A percentile compares a stretch with the other conserved stretches of the same genome.
Conservation (phyloP, 2,329 filamentous ascomycete species). For the Neoarthrinium moseri region DNA sequence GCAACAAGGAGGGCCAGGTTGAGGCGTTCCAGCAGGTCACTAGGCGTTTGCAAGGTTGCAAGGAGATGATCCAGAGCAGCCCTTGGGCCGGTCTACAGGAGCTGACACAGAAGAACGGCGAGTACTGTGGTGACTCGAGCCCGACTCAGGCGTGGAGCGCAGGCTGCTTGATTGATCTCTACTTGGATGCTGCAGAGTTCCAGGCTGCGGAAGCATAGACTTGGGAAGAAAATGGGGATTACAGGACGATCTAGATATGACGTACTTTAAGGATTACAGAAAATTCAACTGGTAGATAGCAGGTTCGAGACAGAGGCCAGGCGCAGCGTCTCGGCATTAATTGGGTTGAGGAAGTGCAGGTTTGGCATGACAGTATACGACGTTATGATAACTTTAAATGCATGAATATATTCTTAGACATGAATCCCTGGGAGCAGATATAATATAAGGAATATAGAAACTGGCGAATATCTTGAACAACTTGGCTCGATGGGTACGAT, state of each 20-base stretch:
- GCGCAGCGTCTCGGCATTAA: neutral
- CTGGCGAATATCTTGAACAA: too few species aligned
- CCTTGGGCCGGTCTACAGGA: constrained; percentile 91
- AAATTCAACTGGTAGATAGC: too few species aligned
- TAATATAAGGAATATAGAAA: too few species aligned
- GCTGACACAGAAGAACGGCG: constrained; percentile 86
- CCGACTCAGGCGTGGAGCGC: constrained; percentile 97
- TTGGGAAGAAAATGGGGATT: neutral
- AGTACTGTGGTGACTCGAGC: constrained; percentile 81
- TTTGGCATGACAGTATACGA: neutral
- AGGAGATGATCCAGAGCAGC: constrained; percentile 75
- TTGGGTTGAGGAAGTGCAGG: neutral
- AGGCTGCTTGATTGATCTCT: constrained; percentile 90
- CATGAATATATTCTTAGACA: neutral
- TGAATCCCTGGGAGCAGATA: too few species aligned
- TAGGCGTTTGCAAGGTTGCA: constrained; percentile 76
- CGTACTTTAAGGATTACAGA: neutral
- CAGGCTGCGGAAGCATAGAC: neutral
- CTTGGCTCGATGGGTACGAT: too few species aligned
- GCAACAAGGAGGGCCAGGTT: constrained; percentile 60
- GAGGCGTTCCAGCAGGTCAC: constrained; percentile 97
- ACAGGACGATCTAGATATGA: neutral
- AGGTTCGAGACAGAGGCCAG: neutral
- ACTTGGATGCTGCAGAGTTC: constrained; percentile 75
- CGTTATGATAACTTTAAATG: neutral